Percentiles rank a stretch among this genome's conserved stretches.
Conservation (phyloP, 768 basidiomycete genomes). For the Rhodotorula sphaerocarpa region DNA sequence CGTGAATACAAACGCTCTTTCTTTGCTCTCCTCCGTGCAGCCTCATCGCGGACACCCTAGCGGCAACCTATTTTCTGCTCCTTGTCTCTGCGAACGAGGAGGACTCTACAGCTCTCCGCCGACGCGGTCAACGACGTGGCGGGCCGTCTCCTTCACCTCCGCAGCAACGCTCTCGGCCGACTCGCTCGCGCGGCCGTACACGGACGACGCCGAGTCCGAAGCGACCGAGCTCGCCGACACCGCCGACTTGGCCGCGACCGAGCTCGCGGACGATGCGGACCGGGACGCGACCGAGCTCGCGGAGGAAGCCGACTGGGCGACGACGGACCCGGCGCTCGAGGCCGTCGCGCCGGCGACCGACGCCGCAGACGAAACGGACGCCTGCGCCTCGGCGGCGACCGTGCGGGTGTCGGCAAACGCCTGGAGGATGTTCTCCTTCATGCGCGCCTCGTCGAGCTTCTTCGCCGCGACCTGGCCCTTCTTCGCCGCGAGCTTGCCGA, state of each 20-base stretch:
- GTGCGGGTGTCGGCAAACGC: constrained; percentile 16
- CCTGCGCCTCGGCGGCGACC: constrained; percentile 8
- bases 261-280: not conserved
- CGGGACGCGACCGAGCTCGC: not conserved
- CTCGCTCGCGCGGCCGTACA: not conserved
- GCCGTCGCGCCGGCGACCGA: not conserved
- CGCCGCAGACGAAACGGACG: not conserved
- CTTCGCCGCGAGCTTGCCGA: constrained; percentile 48
- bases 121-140: constrained; percentile 8
- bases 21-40: no score
- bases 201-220: not conserved
- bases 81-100: no score
- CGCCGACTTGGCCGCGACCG: not conserved
- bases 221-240: not conserved
- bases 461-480: constrained; percentile 54
- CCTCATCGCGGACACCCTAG: no score
- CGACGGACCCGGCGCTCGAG: not conserved
- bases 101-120: constrained; percentile 24
- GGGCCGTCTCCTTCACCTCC: not conserved
- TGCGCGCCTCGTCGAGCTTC: constrained; percentile 87
- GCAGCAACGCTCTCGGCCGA: not conserved
- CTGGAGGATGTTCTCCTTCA: constrained; percentile 90
- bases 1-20: no score
- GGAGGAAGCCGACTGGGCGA: not conserved
- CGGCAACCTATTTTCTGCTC: no score